Evolutionary conservation across 1,139 yeast species (phyloP).

Genomic region (Fermentozyma sake): DNA sequence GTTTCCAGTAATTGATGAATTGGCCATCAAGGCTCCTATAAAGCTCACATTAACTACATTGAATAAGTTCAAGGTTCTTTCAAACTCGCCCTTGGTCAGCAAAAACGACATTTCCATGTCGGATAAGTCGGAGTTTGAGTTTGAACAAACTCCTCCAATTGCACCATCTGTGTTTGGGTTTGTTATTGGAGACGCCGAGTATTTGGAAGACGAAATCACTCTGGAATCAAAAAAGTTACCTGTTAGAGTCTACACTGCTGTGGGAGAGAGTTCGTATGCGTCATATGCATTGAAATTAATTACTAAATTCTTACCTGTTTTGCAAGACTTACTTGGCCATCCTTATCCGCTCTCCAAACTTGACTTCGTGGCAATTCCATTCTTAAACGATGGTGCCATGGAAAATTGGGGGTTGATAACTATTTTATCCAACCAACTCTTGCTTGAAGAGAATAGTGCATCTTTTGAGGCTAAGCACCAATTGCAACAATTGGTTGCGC

Average conservation of each 20-base stretch:
- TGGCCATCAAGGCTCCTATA: conserved; percentile 48
- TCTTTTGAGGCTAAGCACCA: conserved; percentile 17
- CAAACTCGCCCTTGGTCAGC: conserved; percentile 39
- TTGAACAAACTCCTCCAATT: conserved; percentile 53
- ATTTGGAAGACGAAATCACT: conserved; percentile 27
- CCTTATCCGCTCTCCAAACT: conserved; percentile 56
- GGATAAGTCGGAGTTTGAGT: conserved; percentile 30
- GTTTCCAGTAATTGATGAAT: conserved; percentile 66
- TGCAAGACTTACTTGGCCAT: conserved; percentile 36
- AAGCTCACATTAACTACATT: conserved; percentile 43
- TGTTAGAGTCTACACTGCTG: conserved; percentile 50
- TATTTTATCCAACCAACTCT: conserved; percentile 48
- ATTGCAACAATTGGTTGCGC: conserved; percentile 55
- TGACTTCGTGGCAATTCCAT: conserved; percentile 65
- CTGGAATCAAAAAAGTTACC: conserved; percentile 25
- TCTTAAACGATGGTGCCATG: conserved; percentile 72
- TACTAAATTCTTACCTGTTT: conserved; percentile 42
- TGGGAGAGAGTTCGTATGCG: conserved; percentile 47
- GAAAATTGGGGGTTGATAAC: conserved; percentile 73
- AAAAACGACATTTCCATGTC: conserved; percentile 16
- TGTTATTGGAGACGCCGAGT: conserved; percentile 60
- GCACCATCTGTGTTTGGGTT: conserved; percentile 62
- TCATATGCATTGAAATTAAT: conserved; percentile 42
- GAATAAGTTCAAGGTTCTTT: conserved; percentile 43
- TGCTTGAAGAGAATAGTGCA: conserved; percentile 28